Base-by-base conservation (phyloP, 2,329 filamentous ascomycete species). In the Calonectria leucothoes region DNA sequence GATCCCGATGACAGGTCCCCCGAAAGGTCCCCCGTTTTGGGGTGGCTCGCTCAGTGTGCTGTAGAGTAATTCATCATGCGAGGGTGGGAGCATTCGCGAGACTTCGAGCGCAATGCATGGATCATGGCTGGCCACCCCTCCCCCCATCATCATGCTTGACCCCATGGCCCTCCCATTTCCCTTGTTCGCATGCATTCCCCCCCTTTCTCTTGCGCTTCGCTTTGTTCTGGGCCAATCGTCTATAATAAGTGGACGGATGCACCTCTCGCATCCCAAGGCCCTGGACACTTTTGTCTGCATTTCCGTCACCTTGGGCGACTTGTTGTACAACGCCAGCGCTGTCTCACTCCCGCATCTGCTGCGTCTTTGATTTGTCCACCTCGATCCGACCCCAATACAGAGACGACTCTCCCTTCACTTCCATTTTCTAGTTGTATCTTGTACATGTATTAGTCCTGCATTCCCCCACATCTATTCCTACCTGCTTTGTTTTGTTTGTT, bases 191-290 rank as follows among this genome's bases (percentile, higher is more conserved):
- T 29, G 20, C 48, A 31, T 52, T 39, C 70, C 66, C 65, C 52
- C 61, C 55, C 64, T 39, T 61, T 61, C 48, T 51, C 35, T 31
- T 49, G 15, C 48, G 25, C 48, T 70, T 27, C 70, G 27, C 48
- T 61, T 61, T 39, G 55, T 39, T 39, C 55, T 35, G 17, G 31
- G 33, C 57, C 57, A 69, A 49, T 72, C 59, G 33, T 45, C 70
- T 72, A 72, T 72, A 61, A 61, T 61, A 72, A 72, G 48, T 65
- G 64, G 66, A 29, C 48, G 66, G 33, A 39, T 66, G 66, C 66
- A 29, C 65, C 66, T 61, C 70, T 72, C 6, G 31, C 45, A 25
- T 39, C 14, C 15, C 27, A 33, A 25, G 55, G 12, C 33, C 37
- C 37, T 61, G 55, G 25, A 39, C 33, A 39, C 55, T 33, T 33